A percentile compares a stretch with the other conserved stretches of the same genome.
phyloP scores from a whole-genome alignment of 768 basidiomycete species.

The Mycena galericulata region DNA sequence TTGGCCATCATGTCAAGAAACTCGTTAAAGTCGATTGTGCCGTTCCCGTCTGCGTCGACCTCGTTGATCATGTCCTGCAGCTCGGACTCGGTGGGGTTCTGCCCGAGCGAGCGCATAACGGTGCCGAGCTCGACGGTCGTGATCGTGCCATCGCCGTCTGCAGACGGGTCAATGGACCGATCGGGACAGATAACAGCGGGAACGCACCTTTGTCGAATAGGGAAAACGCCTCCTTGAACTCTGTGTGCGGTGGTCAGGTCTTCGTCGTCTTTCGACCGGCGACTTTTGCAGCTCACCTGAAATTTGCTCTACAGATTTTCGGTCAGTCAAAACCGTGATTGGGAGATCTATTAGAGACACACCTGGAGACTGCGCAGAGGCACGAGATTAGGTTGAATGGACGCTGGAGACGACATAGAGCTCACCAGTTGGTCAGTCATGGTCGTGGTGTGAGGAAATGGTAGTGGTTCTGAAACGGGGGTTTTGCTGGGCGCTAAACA shows the following conservation, averaged over 20 bases:
- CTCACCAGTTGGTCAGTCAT: slow-evolving; percentile 67
- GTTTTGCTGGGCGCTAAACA: slow-evolving; percentile 16
- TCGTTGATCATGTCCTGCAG: slow-evolving; percentile 97
- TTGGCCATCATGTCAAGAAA: slow-evolving; percentile 85
- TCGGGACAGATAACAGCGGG: slow-evolving; percentile 20
- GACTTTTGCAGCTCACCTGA: slow-evolving; percentile 67
- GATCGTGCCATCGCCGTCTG: slow-evolving; percentile 95
- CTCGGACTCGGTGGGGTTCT: slow-evolving; percentile 93
- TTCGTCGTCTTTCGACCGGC: neutral
- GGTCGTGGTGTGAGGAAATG: slow-evolving; percentile 14
- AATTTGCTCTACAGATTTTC: slow-evolving; percentile 78
- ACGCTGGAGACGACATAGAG: slow-evolving; percentile 19
- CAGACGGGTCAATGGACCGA: neutral
- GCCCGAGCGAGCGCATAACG: slow-evolving; percentile 93
- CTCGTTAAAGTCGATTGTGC: slow-evolving; percentile 87
- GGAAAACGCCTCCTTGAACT: slow-evolving; percentile 99
- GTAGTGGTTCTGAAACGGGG: slow-evolving; percentile 27
- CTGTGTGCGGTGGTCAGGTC: slow-evolving; percentile 51
- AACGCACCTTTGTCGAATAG: slow-evolving; percentile 93
- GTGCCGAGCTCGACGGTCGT: slow-evolving; percentile 92
- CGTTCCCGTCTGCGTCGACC: slow-evolving; percentile 88
- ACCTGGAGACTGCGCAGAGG: slow-evolving; percentile 66
- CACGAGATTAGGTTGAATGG: slow-evolving; percentile 25
- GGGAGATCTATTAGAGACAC: slow-evolving; percentile 26
- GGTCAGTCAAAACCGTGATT: slow-evolving; percentile 12